Evolutionary conservation across 176 grass and related monocot species (phyloP).

Genomic region (Ensete glaucum): DNA sequence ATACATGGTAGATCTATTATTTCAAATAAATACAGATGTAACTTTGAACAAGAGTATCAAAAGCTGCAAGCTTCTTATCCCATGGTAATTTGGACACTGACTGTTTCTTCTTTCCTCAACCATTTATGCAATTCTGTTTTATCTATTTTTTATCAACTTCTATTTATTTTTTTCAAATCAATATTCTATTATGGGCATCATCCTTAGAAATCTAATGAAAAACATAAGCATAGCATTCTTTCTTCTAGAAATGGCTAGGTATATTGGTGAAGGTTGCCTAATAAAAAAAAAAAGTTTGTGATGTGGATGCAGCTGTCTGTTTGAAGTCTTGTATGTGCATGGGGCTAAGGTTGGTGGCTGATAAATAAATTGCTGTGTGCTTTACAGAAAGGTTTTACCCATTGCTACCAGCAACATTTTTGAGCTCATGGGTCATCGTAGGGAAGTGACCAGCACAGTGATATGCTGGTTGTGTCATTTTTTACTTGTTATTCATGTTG

Average conservation of each 20-base stretch:
- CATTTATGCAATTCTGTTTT: too few relatives aligned
- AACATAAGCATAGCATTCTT: not conserved
- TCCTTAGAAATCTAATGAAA: not conserved
- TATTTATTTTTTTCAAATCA: not conserved
- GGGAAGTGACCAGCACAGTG: too few relatives aligned
- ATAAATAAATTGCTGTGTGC: too few relatives aligned
- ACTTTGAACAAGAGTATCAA: conserved; percentile 46
- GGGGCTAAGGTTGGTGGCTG: too few relatives aligned
- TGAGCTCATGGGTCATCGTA: too few relatives aligned
- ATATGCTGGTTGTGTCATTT: too few relatives aligned
- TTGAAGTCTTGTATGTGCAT: too few relatives aligned
- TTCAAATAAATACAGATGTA: conserved; percentile 30
- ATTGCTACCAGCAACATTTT: too few relatives aligned
- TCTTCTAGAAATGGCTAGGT: not conserved
- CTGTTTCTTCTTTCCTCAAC: not conserved
- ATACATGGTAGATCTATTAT: conserved; percentile 41
- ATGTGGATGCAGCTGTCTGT: too few relatives aligned
- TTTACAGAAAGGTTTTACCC: too few relatives aligned
- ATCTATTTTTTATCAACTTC: too few relatives aligned
- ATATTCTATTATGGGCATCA: not conserved
- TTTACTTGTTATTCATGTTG: too few relatives aligned
- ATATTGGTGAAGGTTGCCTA: not conserved
- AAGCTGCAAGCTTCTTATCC: conserved; percentile 51
- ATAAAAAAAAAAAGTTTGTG: not conserved
- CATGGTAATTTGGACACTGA: conserved; percentile 23